These are phyloP conservation scores for Globisporangium takayamanum DNA, from an alignment of 352 stramenopile species.

Conservation along the genomic window DNA sequence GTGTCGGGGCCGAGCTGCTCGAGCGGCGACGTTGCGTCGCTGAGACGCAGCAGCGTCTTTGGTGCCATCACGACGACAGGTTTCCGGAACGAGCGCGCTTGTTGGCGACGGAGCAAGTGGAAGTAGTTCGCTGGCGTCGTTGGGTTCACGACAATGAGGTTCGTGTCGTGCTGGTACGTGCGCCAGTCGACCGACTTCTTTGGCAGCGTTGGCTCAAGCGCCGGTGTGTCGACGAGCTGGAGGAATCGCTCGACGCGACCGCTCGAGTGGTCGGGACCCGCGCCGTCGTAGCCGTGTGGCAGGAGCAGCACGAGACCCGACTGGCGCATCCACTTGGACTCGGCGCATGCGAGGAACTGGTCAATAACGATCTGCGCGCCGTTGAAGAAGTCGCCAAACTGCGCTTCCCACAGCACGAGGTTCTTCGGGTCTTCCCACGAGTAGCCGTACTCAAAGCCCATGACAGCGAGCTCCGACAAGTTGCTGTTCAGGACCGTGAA, in stretches of 20 bases:
- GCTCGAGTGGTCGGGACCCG: constrained; percentile 84
- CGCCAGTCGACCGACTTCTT: constrained; percentile 43
- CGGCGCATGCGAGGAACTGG: constrained; percentile 78
- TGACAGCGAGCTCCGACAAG: constrained; percentile 82
- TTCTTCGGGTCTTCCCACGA: constrained; percentile 76
- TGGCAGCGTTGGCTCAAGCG: constrained; percentile 23
- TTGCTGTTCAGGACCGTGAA: constrained; percentile 77
- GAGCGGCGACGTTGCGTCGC: constrained; percentile 60
- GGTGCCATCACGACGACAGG: constrained; percentile 70
- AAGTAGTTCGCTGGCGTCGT: constrained; percentile 96
- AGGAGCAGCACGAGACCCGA: constrained; percentile 79
- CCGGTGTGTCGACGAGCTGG: constrained; percentile 74
- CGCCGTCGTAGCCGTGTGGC: constrained; percentile 85
- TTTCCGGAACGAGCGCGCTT: constrained; percentile 68
- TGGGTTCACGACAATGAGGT: constrained; percentile 81
- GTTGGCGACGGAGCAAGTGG: constrained; percentile 91
- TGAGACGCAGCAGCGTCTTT: constrained; percentile 68
- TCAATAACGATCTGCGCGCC: constrained; percentile 87
- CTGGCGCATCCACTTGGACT: constrained; percentile 89
- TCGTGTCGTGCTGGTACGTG: constrained; percentile 64
- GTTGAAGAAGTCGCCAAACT: constrained; percentile 90
- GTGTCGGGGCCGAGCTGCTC: constrained; percentile 52
- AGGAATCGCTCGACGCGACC: constrained; percentile 83
- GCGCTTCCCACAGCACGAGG: constrained; percentile 87
- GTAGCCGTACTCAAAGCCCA: constrained; percentile 89